These are phyloP conservation scores for Tausonia pullulans DNA, from an alignment of 1,284 basidiomycete species.

Conservation along the genomic window DNA sequence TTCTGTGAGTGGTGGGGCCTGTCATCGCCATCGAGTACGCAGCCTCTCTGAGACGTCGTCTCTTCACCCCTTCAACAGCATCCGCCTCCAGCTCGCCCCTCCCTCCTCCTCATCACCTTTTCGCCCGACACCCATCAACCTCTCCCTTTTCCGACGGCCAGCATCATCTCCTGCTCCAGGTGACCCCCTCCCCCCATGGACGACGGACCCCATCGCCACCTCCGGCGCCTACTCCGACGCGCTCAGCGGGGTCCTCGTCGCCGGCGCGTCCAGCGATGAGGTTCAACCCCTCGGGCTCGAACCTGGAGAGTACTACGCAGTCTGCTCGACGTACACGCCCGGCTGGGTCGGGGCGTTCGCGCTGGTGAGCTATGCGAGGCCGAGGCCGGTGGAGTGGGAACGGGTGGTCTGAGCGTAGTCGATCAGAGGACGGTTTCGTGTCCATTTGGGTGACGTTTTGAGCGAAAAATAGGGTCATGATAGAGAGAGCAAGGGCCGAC, in stretches of 20 bases:
- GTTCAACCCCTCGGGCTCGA: background rate
- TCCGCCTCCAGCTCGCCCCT: background rate
- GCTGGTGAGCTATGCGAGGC: no score
- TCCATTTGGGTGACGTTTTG: no score
- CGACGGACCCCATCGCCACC: background rate
- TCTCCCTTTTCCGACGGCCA: background rate
- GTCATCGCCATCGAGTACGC: no score
- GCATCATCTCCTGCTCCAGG: background rate
- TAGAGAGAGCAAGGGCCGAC: no score
- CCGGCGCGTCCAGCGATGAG: no score
- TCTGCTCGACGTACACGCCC: background rate
- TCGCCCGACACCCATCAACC: background rate
- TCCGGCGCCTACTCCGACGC: background rate
- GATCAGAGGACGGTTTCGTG: no score
- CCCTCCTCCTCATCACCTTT: background rate
- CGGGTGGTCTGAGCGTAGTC: no score
- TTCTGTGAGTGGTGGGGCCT: background rate
- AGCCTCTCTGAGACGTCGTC: background rate
- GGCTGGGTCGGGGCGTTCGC: background rate
- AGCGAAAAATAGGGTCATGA: no score
- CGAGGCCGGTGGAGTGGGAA: no score
- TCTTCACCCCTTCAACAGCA: background rate
- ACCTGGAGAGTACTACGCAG: background rate
- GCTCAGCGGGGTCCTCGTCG: background rate
- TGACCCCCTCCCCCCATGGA: background rate